A percentile compares a stretch with the other conserved stretches of the same genome.
phyloP scores from a whole-genome alignment of 1,284 basidiomycete species.

The Heliocybe sulcata region DNA sequence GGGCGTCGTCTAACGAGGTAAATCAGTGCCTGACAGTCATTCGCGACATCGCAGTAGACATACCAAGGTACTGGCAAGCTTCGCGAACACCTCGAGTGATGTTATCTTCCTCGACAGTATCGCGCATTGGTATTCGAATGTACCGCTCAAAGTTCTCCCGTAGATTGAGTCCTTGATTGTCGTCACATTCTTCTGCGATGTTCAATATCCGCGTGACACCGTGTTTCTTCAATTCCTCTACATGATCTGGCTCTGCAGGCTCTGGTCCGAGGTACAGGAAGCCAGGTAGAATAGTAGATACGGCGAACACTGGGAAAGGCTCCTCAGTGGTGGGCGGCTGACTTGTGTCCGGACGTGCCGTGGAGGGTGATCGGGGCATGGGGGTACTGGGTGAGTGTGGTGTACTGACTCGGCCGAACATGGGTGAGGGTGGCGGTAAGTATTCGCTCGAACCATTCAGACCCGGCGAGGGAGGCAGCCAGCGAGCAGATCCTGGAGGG shows the following conservation, averaged over 20 bases:
- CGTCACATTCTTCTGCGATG: slow-evolving; percentile 85
- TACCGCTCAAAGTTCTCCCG: slow-evolving; percentile 74
- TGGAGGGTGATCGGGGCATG: slow-evolving; percentile 41
- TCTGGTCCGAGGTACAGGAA: slow-evolving; percentile 93
- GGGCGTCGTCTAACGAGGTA: slow-evolving; percentile 70
- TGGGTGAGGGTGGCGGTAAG: slow-evolving; percentile 26
- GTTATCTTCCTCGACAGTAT: slow-evolving; percentile 91
- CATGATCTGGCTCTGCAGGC: slow-evolving; percentile 67
- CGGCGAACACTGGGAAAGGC: slow-evolving; percentile 56
- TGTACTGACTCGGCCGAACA: slow-evolving; percentile 14
- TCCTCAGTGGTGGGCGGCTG: slow-evolving; percentile 48
- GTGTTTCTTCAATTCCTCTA: slow-evolving; percentile 62
- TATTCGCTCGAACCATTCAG: slow-evolving; percentile 10
- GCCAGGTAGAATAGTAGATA: slow-evolving; percentile 85
- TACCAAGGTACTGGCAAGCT: slow-evolving; percentile 83
- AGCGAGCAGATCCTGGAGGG: slow-evolving; percentile 41
- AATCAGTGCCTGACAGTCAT: background rate
- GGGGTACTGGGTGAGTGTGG: slow-evolving; percentile 24
- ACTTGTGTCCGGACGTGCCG: slow-evolving; percentile 48
- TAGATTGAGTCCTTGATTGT: slow-evolving; percentile 69
- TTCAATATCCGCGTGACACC: slow-evolving; percentile 89
- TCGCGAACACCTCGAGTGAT: slow-evolving; percentile 80
- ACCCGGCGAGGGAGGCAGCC: slow-evolving; percentile 15
- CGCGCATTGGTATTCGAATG: slow-evolving; percentile 84
- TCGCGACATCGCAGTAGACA: slow-evolving; percentile 20